Evolutionary conservation across 2,329 filamentous ascomycete genomes (phyloP).

Genomic region (Penicillium sp.): DNA sequence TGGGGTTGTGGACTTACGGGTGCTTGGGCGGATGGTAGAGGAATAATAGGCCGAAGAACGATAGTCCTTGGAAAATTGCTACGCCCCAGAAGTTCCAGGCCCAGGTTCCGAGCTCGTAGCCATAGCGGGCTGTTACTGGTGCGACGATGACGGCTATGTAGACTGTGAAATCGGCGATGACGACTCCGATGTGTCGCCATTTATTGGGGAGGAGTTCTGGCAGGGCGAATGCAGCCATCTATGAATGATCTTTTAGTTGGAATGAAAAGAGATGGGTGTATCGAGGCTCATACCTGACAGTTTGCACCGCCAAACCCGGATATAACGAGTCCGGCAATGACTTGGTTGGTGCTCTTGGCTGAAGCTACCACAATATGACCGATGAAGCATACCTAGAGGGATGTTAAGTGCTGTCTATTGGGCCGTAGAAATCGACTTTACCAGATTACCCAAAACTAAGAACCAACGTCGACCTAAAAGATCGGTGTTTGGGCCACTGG

Average conservation of each 20-base stretch:
- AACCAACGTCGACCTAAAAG: constrained; percentile 50
- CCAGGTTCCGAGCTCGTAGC: constrained; percentile 41
- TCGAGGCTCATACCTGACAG: constrained; percentile 35
- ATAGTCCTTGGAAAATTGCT: constrained; percentile 45
- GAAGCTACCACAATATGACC: constrained; percentile 42
- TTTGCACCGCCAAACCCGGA: constrained; percentile 48
- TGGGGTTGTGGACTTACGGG: constrained; percentile 28
- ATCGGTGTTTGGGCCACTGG: constrained; percentile 46
- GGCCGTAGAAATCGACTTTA: not conserved
- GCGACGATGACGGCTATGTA: constrained; percentile 49
- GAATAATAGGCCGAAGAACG: constrained; percentile 45
- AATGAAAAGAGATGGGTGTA: not conserved
- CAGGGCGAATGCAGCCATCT: constrained; percentile 46
- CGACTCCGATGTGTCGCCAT: constrained; percentile 48
- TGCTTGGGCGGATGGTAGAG: constrained; percentile 44
- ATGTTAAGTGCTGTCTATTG: not conserved
- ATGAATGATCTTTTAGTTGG: not conserved
- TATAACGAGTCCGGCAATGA: constrained; percentile 44
- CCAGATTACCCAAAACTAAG: constrained; percentile 44
- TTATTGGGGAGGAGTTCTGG: constrained; percentile 52
- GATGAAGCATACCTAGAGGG: constrained; percentile 30
- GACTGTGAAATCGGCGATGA: constrained; percentile 44
- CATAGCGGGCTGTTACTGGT: constrained; percentile 47
- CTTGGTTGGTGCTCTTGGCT: constrained; percentile 39
- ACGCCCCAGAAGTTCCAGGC: constrained; percentile 48